Evolutionary conservation across 345 rosid genomes (phyloP).

Genomic region (Tarenaya hassleriana): DNA sequence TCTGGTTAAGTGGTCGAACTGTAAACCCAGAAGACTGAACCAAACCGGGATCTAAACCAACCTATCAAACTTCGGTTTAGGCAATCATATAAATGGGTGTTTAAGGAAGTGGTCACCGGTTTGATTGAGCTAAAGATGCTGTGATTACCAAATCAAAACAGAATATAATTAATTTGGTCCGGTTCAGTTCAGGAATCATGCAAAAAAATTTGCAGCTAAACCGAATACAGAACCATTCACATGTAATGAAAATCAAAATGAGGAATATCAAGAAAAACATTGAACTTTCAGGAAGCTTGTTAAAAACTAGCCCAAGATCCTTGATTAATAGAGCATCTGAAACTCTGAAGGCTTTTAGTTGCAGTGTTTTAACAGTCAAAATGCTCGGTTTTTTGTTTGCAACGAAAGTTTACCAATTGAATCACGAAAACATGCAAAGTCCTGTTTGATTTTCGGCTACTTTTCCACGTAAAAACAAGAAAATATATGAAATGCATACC

Average conservation of each 20-base stretch:
- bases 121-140: too few relatives aligned
- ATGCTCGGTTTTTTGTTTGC: too few relatives aligned
- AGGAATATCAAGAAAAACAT: neutral
- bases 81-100: neutral
- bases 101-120: neutral
- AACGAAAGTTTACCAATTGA: too few relatives aligned
- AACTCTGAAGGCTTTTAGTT: neutral
- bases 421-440: neutral
- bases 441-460: neutral
- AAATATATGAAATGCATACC: conserved; percentile 31
- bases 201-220: neutral
- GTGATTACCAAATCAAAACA: too few relatives aligned
- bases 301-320: too few relatives aligned
- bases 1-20: too few relatives aligned
- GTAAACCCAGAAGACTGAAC: too few relatives aligned
- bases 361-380: neutral
- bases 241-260: neutral
- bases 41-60: too few relatives aligned
- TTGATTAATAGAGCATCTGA: too few relatives aligned
- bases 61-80: neutral
- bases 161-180: too few relatives aligned
- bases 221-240: too few relatives aligned
- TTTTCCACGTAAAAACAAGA: neutral
- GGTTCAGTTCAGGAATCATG: conserved; percentile 8
- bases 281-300: neutral